Percentiles rank a stretch among this genome's conserved stretches.
Evolutionary conservation across 805 yeast species (phyloP).

Genomic region (Ogataea neopini): DNA sequence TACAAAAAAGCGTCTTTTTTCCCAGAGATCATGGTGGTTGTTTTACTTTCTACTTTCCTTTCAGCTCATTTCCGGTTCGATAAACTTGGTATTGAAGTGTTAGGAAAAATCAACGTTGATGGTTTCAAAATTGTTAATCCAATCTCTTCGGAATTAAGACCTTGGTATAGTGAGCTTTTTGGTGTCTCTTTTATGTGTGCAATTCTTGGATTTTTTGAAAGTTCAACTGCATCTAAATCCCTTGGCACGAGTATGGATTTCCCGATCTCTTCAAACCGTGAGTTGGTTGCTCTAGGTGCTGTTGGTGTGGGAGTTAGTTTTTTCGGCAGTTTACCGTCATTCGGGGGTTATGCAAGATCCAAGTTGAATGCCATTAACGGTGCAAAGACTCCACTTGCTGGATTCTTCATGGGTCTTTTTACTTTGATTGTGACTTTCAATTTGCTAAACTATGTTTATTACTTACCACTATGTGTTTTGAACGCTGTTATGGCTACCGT

Average conservation of each 20-base stretch:
- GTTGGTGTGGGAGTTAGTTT: constrained; percentile 63
- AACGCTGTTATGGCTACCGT: constrained; percentile 80
- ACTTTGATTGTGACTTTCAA: constrained; percentile 66
- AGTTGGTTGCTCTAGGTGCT: constrained; percentile 83
- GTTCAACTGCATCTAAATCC: constrained; percentile 89
- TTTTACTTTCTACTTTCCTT: constrained; percentile 56
- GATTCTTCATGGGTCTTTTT: constrained; percentile 75
- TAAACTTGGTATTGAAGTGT: constrained; percentile 57
- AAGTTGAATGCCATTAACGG: constrained; percentile 87
- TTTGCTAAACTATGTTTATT: constrained; percentile 63
- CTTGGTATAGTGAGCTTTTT: constrained; percentile 54
- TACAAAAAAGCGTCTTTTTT: constrained; percentile 55
- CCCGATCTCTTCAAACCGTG: constrained; percentile 84
- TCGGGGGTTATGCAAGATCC: constrained; percentile 95
- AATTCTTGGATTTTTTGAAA: constrained; percentile 86
- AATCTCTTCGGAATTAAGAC: constrained; percentile 45
- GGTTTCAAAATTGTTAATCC: constrained; percentile 60
- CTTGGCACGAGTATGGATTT: constrained; percentile 71
- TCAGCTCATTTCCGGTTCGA: constrained; percentile 51
- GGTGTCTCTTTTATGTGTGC: constrained; percentile 78
- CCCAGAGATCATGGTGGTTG: constrained; percentile 86
- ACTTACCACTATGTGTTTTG: constrained; percentile 75
- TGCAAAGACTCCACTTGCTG: constrained; percentile 83
- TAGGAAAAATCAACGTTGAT: constrained; percentile 65
- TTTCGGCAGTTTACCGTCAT: constrained; percentile 78